Percentiles rank a stretch among this genome's conserved stretches.
These are phyloP conservation scores for Henckelia pumila DNA, from an alignment of 257 asterid species.

Conservation along the genomic window DNA sequence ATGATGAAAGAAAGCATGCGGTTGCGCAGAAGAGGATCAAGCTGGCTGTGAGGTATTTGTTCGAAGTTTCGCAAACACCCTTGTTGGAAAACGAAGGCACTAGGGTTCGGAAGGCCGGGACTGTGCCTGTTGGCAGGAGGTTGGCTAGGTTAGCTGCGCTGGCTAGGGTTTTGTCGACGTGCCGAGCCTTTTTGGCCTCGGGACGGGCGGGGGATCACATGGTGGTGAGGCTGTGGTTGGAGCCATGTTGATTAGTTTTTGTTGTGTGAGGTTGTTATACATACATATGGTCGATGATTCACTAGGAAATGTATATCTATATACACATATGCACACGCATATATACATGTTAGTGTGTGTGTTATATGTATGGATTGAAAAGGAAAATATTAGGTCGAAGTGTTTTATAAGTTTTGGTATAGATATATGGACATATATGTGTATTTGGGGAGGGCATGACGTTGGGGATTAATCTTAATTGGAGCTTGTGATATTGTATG, in stretches of 20 bases:
- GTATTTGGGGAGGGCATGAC: too few relatives aligned
- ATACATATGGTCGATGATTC: too few relatives aligned
- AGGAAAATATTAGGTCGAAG: neutral
- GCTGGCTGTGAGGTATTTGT: conserved; percentile 36
- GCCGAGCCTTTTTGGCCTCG: neutral
- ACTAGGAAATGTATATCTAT: too few relatives aligned
- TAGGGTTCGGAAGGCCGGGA: conserved; percentile 52
- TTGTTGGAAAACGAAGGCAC: conserved; percentile 55
- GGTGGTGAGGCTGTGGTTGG: neutral
- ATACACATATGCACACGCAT: too few relatives aligned
- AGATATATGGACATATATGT: too few relatives aligned
- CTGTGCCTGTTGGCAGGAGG: conserved; percentile 75
- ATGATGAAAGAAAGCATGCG: conserved; percentile 48
- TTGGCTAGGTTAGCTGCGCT: conserved; percentile 58
- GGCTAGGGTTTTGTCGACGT: conserved; percentile 47
- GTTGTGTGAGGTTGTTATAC: neutral
- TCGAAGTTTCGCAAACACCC: conserved; percentile 43
- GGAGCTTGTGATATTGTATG: too few relatives aligned
- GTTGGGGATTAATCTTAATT: too few relatives aligned
- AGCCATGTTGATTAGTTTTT: conserved; percentile 5
- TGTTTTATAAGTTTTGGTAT: conserved; percentile 7
- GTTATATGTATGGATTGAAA: neutral
- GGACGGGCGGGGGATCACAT: neutral
- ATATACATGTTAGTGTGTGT: neutral
- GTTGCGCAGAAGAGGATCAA: conserved; percentile 39